A percentile compares a stretch with the other conserved stretches of the same genome.
Evolutionary conservation across 1,139 yeast genomes (phyloP).

Genomic region (Yamadazyma oceani): DNA sequence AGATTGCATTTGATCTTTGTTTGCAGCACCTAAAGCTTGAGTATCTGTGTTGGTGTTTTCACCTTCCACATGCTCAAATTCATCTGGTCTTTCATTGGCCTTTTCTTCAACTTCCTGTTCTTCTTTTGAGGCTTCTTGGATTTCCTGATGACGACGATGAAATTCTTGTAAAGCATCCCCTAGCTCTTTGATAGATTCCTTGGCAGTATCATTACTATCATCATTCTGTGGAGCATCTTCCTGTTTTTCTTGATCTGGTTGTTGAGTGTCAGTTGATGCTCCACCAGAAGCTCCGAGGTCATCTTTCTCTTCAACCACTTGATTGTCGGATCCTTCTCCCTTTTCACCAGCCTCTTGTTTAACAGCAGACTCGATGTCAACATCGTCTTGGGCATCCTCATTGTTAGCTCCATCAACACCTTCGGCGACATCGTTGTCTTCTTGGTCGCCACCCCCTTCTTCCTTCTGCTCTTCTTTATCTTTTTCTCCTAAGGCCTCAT

Average conservation of each 20-base stretch:
- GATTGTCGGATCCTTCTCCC: constrained; percentile 78
- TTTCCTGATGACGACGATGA: constrained; percentile 88
- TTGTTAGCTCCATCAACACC: constrained; percentile 54
- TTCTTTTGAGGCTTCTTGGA: constrained; percentile 56
- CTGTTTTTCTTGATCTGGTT: constrained; percentile 23
- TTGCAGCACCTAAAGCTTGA: constrained; percentile 92
- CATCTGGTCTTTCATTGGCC: constrained; percentile 74
- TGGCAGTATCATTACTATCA: constrained; percentile 68
- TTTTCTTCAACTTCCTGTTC: constrained; percentile 44
- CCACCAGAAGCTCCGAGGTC: constrained; percentile 70
- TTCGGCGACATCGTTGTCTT: constrained; percentile 29
- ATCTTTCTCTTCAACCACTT: constrained; percentile 63
- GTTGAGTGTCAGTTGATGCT: constrained; percentile 49
- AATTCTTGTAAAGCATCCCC: constrained; percentile 92
- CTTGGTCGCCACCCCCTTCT: constrained; percentile 28
- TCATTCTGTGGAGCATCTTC: constrained; percentile 44
- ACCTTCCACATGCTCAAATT: constrained; percentile 89
- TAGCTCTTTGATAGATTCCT: constrained; percentile 77
- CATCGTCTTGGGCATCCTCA: constrained; percentile 50
- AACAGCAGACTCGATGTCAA: constrained; percentile 65
- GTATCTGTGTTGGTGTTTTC: constrained; percentile 73
- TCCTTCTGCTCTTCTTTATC: constrained; percentile 20
- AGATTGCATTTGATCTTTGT: constrained; percentile 72
- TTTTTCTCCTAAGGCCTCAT: constrained; percentile 17
- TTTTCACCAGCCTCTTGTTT: constrained; percentile 70